Base-by-base conservation (phyloP, 441 rosid species). In the Gossypium gossypioides region DNA sequence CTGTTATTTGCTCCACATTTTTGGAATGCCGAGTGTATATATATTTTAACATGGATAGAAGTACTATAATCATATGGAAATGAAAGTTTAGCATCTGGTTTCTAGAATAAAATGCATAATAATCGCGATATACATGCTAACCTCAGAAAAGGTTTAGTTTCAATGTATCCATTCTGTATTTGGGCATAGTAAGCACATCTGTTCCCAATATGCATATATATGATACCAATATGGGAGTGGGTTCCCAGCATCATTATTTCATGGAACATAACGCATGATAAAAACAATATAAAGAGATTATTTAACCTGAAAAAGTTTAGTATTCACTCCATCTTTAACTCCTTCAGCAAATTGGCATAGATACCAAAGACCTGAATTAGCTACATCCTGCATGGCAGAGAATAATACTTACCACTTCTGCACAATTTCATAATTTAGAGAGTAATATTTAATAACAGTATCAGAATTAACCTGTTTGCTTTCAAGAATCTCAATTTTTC, bases 331-430 rank as follows among this genome's bases (percentile, higher is more conserved):
- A 59, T 76, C 85, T 80, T 86, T 82, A 74, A 86, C 72, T 81
- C 88, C 83, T 75, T 68, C 92, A 72, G 92, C 85, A 44, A 84
- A 57, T 78, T 87, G 85, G 78, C 97, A 93, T 10, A 93, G 81
- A 81, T 89, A 88, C 87, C 84, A 86, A 50, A 93, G 83, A 68
- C 97, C 97, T 3, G 92, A 83, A 79, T 89, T 87, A 61, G 95
- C 83, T 67, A 85, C 81, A 76, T 93, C 91, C 96, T 89, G 82
- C 76, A 79, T 7, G 6, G 42, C 52, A 69, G 29, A 24, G 44
- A 66, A 72, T 60, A 61, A 37, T 22, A 56, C 70, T 61, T 16
- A 70, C 51, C 66, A 68, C 42, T 29, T 63, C 19, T 18, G 52
- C 74, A 32, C 0, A 21, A 13, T 3, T 69, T 16, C 50, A 12